phyloP scores from a whole-genome alignment of 208 protist species.

The Herpetomonas samuelpessoai region DNA sequence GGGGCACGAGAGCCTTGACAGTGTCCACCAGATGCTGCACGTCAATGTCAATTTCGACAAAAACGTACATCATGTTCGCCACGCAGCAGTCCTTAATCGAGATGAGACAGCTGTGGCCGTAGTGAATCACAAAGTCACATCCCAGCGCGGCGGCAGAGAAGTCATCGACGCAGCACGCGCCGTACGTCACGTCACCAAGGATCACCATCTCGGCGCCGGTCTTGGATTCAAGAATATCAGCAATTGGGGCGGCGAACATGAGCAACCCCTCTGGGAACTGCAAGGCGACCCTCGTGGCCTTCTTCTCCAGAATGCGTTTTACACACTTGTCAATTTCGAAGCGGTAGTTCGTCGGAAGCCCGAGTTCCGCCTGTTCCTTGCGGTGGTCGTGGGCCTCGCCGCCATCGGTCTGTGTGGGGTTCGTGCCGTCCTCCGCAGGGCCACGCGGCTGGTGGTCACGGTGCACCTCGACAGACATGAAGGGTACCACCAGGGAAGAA shows the following conservation, averaged over 20 bases:
- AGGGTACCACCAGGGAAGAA: too few species aligned
- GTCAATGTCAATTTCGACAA: constrained; percentile 99
- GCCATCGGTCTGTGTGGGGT: not conserved
- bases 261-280: constrained; percentile 99
- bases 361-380: constrained; percentile 19
- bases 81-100: constrained; percentile 90
- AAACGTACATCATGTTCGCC: constrained; percentile 98
- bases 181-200: constrained; percentile 99
- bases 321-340: constrained; percentile 99
- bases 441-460: not conserved
- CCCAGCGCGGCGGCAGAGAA: constrained; percentile 94
- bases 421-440: not conserved
- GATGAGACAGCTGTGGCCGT: constrained; percentile 98
- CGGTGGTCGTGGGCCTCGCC: not conserved
- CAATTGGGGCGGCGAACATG: constrained; percentile 96
- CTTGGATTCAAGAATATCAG: constrained; percentile 94
- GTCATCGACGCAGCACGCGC: constrained; percentile 99
- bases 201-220: constrained; percentile 94
- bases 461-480: constrained; percentile 1
- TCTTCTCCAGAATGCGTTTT: constrained; percentile 87
- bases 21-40: constrained; percentile 96
- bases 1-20: constrained; percentile 87
- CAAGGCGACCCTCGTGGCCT: constrained; percentile 93
- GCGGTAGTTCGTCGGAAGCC: constrained; percentile 97
- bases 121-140: constrained; percentile 98